A percentile compares a stretch with the other conserved stretches of the same genome.
Evolutionary conservation across 2,329 filamentous ascomycete species (phyloP).

Genomic region (Penicillium sp.): DNA sequence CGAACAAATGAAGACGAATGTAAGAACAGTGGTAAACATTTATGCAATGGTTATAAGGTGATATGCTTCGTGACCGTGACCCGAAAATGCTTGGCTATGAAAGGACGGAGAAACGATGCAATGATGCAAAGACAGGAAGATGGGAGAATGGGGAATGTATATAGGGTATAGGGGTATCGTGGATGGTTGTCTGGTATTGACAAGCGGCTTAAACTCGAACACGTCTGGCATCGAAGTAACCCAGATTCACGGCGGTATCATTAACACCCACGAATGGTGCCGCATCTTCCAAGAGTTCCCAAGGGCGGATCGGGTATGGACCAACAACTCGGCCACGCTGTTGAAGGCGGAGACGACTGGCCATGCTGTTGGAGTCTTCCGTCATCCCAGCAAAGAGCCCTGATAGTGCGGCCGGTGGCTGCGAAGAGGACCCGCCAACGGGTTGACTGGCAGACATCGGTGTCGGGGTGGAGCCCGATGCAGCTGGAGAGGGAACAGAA

Average conservation of each 20-base stretch:
- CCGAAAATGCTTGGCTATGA: no score
- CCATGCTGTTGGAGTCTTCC: conserved; percentile 26
- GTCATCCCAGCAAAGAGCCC: conserved; percentile 12
- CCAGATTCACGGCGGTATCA: conserved; percentile 41
- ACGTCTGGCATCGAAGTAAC: conserved; percentile 39
- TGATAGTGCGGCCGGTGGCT: conserved; percentile 13
- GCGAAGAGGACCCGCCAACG: conserved; percentile 12
- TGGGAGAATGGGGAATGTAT: background rate
- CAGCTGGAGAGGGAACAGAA: conserved; percentile 30
- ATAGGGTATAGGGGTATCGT: background rate
- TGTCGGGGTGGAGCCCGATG: conserved; percentile 27
- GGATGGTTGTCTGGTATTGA: background rate
- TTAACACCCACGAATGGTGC: conserved; percentile 42
- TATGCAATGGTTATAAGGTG: no score
- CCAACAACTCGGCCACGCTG: conserved; percentile 33
- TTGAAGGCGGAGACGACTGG: conserved; percentile 35
- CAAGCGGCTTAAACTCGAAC: conserved; percentile 22
- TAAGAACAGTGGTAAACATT: no score
- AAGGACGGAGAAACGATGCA: no score
- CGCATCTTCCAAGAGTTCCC: conserved; percentile 44
- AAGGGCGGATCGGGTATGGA: conserved; percentile 35
- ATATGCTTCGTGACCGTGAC: no score
- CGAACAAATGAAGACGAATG: no score
- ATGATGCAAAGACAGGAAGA: no score
- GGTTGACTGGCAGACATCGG: conserved; percentile 24